Evolutionary conservation across 2,329 filamentous ascomycete genomes (phyloP).

Genomic region (Fusarium coicis): DNA sequence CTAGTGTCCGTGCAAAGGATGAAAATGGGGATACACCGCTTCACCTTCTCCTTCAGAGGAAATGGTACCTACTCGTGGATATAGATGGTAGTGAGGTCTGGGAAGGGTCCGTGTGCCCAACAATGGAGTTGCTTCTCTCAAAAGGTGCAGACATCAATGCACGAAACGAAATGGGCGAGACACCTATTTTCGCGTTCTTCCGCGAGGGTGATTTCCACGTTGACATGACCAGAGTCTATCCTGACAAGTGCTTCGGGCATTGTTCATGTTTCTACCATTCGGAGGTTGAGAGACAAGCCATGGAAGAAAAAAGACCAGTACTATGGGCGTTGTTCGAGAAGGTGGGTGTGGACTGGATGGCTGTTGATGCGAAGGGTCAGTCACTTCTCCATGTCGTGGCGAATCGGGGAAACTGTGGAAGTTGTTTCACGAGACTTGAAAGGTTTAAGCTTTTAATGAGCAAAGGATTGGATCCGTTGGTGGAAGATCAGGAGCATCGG

Average conservation of each 20-base stretch:
- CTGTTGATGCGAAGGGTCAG: background rate
- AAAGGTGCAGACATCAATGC: background rate
- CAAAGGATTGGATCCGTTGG: background rate
- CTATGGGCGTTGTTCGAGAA: background rate
- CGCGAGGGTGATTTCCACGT: background rate
- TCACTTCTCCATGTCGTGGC: background rate
- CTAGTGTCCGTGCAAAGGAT: too few relatives aligned
- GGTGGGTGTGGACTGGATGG: background rate
- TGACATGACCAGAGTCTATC: background rate
- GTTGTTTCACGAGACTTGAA: background rate
- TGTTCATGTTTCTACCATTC: rapidly evolving
- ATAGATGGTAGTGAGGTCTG: rapidly evolving
- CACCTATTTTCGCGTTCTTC: background rate
- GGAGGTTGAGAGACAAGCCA: background rate
- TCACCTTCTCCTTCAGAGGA: background rate
- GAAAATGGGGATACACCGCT: background rate
- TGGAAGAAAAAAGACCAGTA: background rate
- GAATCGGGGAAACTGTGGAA: rapidly evolving
- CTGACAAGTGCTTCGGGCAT: background rate
- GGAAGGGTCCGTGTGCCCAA: background rate
- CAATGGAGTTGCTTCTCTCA: background rate
- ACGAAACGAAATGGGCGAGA: background rate
- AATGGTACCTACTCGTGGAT: background rate
- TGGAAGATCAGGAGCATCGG: background rate
- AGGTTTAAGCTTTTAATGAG: background rate